Base-by-base conservation (phyloP, 2,329 filamentous ascomycete species). In the Trichoderma semiorbis region DNA sequence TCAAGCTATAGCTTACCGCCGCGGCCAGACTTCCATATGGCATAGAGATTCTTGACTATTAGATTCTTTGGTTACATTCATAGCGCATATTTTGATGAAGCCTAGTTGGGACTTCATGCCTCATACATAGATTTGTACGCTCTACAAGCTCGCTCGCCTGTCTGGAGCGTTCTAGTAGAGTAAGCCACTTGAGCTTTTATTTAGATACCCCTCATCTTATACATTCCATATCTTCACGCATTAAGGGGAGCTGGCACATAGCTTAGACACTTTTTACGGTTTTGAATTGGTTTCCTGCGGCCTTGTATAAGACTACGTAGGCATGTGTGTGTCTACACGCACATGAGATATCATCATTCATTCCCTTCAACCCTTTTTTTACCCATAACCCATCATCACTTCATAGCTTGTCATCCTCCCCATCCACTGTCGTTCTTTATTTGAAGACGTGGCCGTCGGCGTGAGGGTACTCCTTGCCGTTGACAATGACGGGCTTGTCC, bases 381-480 rank as follows among this genome's bases (percentile, higher is more conserved):
- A 80, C 78, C 77, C 79, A 76, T 80, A 74, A 78, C 73, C 77
- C 77, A 77, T 80, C 76, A 80, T 80, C 76, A 80, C 79, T 62
- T 69, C 66, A 62, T 69, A 36, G n/a, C 5, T 43, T n/a, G 3
- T 34, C 57, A 50, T 62, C 66, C n/a, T 7, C 26, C 21, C 39
- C 14, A 32, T 62, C 74, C n/a, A 60, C 57, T 36, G 77, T 73
- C 75, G 73, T 77, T 80, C 26, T 69, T 89, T 97, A 98, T 90
- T 98, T 98, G 93, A 98, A 98, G 83, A 98, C 94, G 91, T 98
- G 98, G 83, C 96, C 96, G 80, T 94, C 92, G 81, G 92, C 92
- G 87, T 92, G 93, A 83, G 90, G 85, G 86, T 95, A 97, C 81
- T 91, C 89, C 92, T 98, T 98, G 87, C 92, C 95, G 80, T 92